Conservation (phyloP, 106 monocot species). For the Triglochin maritima region DNA sequence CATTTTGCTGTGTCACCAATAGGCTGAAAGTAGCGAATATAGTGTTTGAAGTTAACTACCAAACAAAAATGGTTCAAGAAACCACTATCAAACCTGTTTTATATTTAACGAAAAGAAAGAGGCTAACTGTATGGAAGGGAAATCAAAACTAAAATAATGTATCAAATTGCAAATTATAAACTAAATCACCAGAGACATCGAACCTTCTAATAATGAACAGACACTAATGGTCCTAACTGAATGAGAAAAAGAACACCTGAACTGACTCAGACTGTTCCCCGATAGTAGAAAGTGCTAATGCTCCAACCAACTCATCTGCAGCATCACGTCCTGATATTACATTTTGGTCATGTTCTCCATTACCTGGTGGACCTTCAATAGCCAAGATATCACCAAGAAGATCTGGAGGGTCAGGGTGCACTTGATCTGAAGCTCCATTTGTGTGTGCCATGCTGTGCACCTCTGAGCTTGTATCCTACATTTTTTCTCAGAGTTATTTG, state of each 20-base stretch:
- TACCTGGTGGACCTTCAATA: slow-evolving; percentile 69
- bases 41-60: not conserved
- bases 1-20: slow-evolving; percentile 70
- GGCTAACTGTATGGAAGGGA: too few relatives aligned
- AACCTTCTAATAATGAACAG: too few relatives aligned
- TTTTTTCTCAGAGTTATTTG: slow-evolving; percentile 1
- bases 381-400: slow-evolving; percentile 90
- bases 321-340: slow-evolving; percentile 23
- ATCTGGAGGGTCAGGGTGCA: slow-evolving; percentile 47
- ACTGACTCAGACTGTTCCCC: slow-evolving; percentile 58
- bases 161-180: too few relatives aligned
- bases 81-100: too few relatives aligned
- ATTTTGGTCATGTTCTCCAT: slow-evolving; percentile 31
- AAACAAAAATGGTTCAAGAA: not conserved
- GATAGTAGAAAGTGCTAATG: slow-evolving; percentile 64
- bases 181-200: too few relatives aligned
- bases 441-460: slow-evolving; percentile 32
- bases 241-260: slow-evolving; percentile 39
- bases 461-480: slow-evolving; percentile 43
- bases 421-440: slow-evolving; percentile 46
- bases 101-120: too few relatives aligned
- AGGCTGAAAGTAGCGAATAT: slow-evolving; percentile 43
- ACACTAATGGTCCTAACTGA: too few relatives aligned
- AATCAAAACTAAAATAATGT: too few relatives aligned
- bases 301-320: slow-evolving; percentile 29